Evolutionary conservation across 169 alveolate genomes (phyloP), one percentile per base, ranked within the genome.

Genomic region (Plasmodium cynomolgi): DNA sequence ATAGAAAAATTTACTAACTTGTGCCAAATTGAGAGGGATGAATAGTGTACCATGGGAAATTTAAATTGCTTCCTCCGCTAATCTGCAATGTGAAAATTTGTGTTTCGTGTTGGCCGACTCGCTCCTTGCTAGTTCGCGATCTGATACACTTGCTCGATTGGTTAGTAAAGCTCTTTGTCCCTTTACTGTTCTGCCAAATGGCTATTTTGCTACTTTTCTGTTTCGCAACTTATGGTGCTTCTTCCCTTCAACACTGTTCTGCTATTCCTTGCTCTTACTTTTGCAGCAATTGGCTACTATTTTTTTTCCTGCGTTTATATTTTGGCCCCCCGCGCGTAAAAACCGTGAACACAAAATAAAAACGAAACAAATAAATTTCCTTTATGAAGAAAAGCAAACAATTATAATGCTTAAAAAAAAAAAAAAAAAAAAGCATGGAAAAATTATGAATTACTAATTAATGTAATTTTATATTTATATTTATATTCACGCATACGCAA

Each of bases 291-390:
- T 68, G 31, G 75, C n/a, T 68, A 68, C n/a, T 68, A 68, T 23
- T 68, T 26, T 68, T 44, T 7, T 44, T 44, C 5, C 11, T 44
- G 11, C 11, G 5, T 44, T 44, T 44, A 44, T 44, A 68, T 29
- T 68, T 68, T 23, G 1, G n/a, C 37, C n/a, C 77, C 33, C 37
- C 77, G 5, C 39, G n/a, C 31, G 77, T 68, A 29, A 68, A 68
- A 68, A 68, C 15, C 7, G 13, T 68, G 3, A 68, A 68, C 17
- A 68, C 77, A 68, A 26, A 71, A 84, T 84, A 84, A 41, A 83
- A 62, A 83, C 37, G 41, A 84, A 71, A 84, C 75, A 71, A 62
- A 71, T 39, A 71, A 37, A 84, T 71, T 71, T 84, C 84, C 54
- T 26, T 23, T 56, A 84, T 41, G 33, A 39, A 20, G 74, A 23